phyloP scores from a whole-genome alignment of 2,329 filamentous ascomycete species.

The Penicillium sp. region DNA sequence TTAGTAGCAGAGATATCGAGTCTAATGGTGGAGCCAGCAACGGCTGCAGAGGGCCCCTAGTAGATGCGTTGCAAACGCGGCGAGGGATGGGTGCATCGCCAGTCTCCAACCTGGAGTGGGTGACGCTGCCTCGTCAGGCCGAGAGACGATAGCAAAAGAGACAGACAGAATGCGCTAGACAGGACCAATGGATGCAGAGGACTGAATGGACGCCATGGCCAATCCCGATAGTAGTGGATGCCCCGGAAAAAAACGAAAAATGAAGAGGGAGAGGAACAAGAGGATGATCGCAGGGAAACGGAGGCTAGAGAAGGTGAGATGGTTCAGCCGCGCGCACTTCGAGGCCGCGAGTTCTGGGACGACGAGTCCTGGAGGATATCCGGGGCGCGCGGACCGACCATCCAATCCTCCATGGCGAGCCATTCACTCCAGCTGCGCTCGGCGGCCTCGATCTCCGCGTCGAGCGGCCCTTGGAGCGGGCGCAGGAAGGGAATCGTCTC shows the following conservation, averaged over 20 bases:
- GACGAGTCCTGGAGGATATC: conserved; percentile 42
- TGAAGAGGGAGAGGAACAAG: background rate
- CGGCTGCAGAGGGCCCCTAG: too few species aligned
- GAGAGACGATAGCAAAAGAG: conserved; percentile 4
- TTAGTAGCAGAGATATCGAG: too few species aligned
- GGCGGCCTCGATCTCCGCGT: conserved; percentile 76
- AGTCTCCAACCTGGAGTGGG: background rate
- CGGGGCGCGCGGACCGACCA: conserved; percentile 80
- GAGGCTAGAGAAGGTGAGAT: background rate
- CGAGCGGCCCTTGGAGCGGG: conserved; percentile 71
- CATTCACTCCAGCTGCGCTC: conserved; percentile 90
- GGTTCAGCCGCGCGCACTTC: conserved; percentile 30
- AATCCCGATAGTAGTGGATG: conserved; percentile 9
- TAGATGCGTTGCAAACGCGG: too few species aligned
- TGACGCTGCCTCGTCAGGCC: conserved; percentile 11
- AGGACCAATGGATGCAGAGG: conserved; percentile 7
- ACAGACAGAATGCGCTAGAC: conserved; percentile 19
- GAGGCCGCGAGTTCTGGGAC: conserved; percentile 35
- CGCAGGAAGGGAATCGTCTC: conserved; percentile 85
- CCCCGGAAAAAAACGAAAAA: conserved; percentile 2
- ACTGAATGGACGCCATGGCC: conserved; percentile 16
- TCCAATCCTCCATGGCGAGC: conserved; percentile 98
- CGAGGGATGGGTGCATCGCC: background rate
- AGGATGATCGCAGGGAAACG: conserved; percentile 2
- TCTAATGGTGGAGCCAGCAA: too few species aligned